Base-by-base conservation (phyloP, 306 rosid genomes). In the Biancaea sappan region DNA sequence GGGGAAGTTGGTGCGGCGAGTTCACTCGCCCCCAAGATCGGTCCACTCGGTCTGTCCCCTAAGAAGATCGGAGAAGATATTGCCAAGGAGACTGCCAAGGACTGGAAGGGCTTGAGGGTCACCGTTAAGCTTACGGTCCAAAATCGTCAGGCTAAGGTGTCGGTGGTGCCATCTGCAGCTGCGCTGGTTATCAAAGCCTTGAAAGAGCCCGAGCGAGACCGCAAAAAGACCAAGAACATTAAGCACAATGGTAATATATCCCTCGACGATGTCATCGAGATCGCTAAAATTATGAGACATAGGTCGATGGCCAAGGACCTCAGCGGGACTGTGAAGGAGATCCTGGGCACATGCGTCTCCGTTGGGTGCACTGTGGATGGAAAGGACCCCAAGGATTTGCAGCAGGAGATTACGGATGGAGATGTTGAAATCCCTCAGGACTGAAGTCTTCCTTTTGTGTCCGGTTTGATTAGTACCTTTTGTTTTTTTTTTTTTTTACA, bases 1-100 rank as follows among this genome's bases (percentile, higher is more conserved):
- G 96, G 96, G 4, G 96, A 91, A 71, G 96, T 88, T 6, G 96
- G 96, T 0, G 96, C 96, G 5, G 96, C 96, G 19, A 88, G 93
- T 77, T 91, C 96, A 0, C 91, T 91, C 24, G 93, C 96, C n/a
- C 96, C 96, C 6, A 91, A 91, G 87, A 91, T 91, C 76, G 96
- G 96, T 10, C 96, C 96, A 0, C 91, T 88, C 6, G 96, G 96
- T 67, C 88, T 90, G n/a, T 90, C 96, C 18, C 96, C 96, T 0
- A 90, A 90, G 80, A 90, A 90, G 86, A 88, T 90, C 68, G 96
- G 96, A 83, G 96, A 90, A 82, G 96, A 90, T 69, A 90, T 90
- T 10, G 96, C 96, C 13, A 90, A 90, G 77, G 96, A 88, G 74
- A 90, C 96, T 0, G 93, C 96, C 1, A 90, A 90, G 84, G 96